phyloP scores from a whole-genome alignment of 1,284 basidiomycete genomes.

The Tilletia walkeri region DNA sequence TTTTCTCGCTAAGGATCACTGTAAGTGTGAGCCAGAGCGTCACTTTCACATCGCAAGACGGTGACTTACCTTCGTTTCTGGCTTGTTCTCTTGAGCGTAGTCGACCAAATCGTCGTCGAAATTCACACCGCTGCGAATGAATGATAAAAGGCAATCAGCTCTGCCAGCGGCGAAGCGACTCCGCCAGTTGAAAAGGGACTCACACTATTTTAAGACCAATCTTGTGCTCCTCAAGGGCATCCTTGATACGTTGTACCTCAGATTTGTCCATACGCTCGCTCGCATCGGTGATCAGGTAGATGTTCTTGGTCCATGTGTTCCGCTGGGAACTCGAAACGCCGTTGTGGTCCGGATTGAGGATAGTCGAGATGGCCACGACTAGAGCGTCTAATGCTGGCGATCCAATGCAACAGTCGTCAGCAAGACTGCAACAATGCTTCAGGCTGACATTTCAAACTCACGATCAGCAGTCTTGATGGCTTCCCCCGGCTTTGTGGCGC shows the following conservation, averaged over 20 bases:
- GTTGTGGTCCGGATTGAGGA: slow-evolving; percentile 39
- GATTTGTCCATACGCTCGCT: slow-evolving; percentile 33
- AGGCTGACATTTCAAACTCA: slow-evolving; percentile 29
- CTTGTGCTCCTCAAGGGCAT: slow-evolving; percentile 30
- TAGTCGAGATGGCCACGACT: slow-evolving; percentile 77
- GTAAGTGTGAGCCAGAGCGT: background rate
- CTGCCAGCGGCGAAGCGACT: no score
- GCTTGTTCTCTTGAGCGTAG: slow-evolving; percentile 63
- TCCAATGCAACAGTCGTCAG: background rate
- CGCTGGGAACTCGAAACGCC: slow-evolving; percentile 35
- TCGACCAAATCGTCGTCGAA: slow-evolving; percentile 74
- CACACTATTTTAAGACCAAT: slow-evolving; percentile 49
- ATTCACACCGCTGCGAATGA: slow-evolving; percentile 65
- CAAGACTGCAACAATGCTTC: background rate
- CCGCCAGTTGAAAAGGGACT: slow-evolving; percentile 19
- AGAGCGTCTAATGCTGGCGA: slow-evolving; percentile 76
- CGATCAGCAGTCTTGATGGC: slow-evolving; percentile 37
- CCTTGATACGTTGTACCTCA: slow-evolving; percentile 29
- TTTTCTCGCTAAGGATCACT: slow-evolving; percentile 64
- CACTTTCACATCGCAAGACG: background rate
- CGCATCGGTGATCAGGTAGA: slow-evolving; percentile 55
- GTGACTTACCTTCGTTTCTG: slow-evolving; percentile 65
- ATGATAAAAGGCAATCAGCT: background rate
- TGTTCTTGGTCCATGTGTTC: slow-evolving; percentile 40
- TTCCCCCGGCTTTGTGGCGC: slow-evolving; percentile 30